Percentiles rank a stretch among this genome's conserved stretches.
Conservation (phyloP, 331 rosid genomes). For the Arachis monticola region DNA sequence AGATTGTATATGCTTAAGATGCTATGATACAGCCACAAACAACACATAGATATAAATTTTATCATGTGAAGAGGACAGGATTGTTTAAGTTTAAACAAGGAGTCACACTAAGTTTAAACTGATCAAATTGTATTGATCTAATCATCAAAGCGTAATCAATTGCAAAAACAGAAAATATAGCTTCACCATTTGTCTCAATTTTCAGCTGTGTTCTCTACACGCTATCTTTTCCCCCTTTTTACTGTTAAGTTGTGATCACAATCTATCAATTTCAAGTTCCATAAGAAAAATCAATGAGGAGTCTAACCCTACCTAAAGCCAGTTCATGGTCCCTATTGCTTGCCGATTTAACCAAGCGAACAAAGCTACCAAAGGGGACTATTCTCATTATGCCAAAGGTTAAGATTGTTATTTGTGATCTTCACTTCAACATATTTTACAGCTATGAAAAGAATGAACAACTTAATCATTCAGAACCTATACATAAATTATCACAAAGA, state of each 20-base stretch:
- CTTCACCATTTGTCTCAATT: not conserved
- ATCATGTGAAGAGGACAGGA: not conserved
- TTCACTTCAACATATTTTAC: not conserved
- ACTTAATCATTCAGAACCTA: slow-evolving; percentile 4
- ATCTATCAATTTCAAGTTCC: slow-evolving; percentile 26
- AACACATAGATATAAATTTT: slow-evolving; percentile 11
- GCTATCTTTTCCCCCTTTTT: not conserved
- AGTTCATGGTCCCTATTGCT: not conserved
- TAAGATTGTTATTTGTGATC: not conserved
- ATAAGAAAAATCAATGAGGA: not conserved
- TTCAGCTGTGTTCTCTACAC: not conserved
- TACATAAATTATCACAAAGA: not conserved
- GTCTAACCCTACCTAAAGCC: slow-evolving; percentile 5
- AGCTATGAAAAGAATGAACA: slow-evolving; percentile 8
- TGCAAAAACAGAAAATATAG: not conserved
- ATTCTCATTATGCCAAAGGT: not conserved
- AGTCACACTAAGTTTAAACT: slow-evolving; percentile 7
- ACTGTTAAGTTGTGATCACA: slow-evolving; percentile 5
- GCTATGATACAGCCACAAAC: not conserved
- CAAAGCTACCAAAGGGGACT: not conserved
- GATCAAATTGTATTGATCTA: slow-evolving; percentile 6
- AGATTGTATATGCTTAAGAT: slow-evolving; percentile 16
- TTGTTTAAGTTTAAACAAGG: not conserved
- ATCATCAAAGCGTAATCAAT: not conserved
- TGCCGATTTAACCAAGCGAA: not conserved